These are phyloP conservation scores for Colletotrichum spaethianum DNA, from an alignment of 2,329 filamentous ascomycete species.

Conservation along the genomic window DNA sequence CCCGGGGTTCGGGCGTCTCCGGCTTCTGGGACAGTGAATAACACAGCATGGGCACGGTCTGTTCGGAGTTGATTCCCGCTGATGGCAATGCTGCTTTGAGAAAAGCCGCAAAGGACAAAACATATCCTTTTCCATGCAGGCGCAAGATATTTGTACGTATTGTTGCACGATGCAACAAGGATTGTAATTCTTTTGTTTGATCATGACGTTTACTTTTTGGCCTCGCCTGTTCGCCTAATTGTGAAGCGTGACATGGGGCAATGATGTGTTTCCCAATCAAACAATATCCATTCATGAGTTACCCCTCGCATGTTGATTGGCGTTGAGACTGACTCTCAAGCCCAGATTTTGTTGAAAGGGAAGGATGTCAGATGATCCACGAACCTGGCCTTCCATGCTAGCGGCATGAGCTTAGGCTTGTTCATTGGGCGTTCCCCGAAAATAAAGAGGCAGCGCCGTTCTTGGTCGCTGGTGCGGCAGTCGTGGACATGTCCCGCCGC, in stretches of 20 bases:
- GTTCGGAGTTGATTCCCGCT: background rate
- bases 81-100: background rate
- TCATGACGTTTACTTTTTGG: background rate
- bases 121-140: slow-evolving; percentile 19
- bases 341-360: background rate
- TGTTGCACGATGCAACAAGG: slow-evolving; percentile 22
- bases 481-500: background rate
- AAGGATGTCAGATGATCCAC: background rate
- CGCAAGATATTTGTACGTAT: slow-evolving; percentile 28
- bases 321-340: background rate
- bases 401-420: background rate
- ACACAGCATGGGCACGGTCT: background rate
- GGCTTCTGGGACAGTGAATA: slow-evolving; percentile 23
- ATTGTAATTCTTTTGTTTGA: slow-evolving; percentile 32
- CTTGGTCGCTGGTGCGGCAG: background rate
- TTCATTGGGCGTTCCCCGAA: too few species aligned
- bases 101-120: slow-evolving; percentile 4
- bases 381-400: too few species aligned
- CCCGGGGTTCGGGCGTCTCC: slow-evolving; percentile 21
- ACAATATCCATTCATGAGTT: background rate
- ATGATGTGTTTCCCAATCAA: background rate
- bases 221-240: too few species aligned
- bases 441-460: too few species aligned
- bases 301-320: background rate
- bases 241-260: background rate